phyloP scores from a whole-genome alignment of 257 asterid genomes.

The Mentha longifolia region DNA sequence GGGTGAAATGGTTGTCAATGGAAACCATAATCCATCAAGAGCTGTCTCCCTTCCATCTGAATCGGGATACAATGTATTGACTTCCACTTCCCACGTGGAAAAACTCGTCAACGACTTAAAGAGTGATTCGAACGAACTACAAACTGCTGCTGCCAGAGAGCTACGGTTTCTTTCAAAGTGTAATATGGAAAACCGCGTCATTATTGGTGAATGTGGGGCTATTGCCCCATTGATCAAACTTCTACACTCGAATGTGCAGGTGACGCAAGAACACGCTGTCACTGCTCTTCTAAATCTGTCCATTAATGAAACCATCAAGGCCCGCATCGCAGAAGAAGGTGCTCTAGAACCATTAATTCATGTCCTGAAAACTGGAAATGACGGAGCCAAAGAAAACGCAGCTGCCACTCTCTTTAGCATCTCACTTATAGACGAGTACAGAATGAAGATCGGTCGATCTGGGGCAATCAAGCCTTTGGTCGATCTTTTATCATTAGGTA shows the following conservation, averaged over 20 bases:
- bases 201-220: constrained; percentile 83
- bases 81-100: constrained; percentile 68
- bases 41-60: constrained; percentile 54
- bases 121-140: constrained; percentile 57
- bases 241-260: constrained; percentile 58
- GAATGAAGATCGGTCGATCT: constrained; percentile 80
- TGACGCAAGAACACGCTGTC: constrained; percentile 84
- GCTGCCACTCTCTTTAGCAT: constrained; percentile 95
- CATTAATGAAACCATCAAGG: constrained; percentile 65
- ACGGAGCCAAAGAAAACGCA: constrained; percentile 83
- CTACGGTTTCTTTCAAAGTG: constrained; percentile 77
- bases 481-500: constrained; percentile 73
- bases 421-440: constrained; percentile 80
- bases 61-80: constrained; percentile 47
- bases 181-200: constrained; percentile 73
- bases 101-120: constrained; percentile 60
- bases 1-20: constrained; percentile 51
- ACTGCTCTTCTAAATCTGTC: constrained; percentile 90
- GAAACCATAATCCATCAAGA: constrained; percentile 48
- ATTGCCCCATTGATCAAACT: constrained; percentile 71
- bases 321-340: constrained; percentile 71
- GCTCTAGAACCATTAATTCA: constrained; percentile 86
- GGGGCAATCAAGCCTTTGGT: constrained; percentile 86
- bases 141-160: constrained; percentile 77
- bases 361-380: constrained; percentile 73